Conservation (phyloP, 1,139 yeast genomes). For the Magnusiomyces paraingens region DNA sequence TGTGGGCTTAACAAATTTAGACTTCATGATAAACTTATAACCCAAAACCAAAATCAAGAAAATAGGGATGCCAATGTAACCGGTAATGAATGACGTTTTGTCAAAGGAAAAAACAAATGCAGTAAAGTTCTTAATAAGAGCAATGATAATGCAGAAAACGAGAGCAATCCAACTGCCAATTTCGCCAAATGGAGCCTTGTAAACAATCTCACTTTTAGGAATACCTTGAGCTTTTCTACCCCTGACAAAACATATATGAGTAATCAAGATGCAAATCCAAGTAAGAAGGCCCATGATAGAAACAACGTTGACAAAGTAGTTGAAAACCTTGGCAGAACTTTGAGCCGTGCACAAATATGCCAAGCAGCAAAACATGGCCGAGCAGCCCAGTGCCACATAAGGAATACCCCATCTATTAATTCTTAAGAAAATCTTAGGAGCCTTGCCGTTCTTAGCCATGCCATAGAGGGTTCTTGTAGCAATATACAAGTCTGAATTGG, state of each 20-base stretch:
- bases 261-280: slow-evolving; percentile 58
- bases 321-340: slow-evolving; percentile 49
- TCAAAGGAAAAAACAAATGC: slow-evolving; percentile 54
- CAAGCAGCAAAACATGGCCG: slow-evolving; percentile 46
- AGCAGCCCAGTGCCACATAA: slow-evolving; percentile 40
- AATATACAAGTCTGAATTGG: slow-evolving; percentile 66
- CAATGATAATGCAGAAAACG: slow-evolving; percentile 47
- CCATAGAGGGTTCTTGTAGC: slow-evolving; percentile 65
- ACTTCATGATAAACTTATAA: slow-evolving; percentile 50
- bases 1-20: slow-evolving; percentile 45
- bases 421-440: slow-evolving; percentile 52
- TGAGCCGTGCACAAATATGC: slow-evolving; percentile 58
- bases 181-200: slow-evolving; percentile 46
- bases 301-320: slow-evolving; percentile 63
- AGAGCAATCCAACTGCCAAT: slow-evolving; percentile 50
- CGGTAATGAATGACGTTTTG: slow-evolving; percentile 63
- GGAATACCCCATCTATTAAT: slow-evolving; percentile 68
- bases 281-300: slow-evolving; percentile 65
- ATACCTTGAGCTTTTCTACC: slow-evolving; percentile 65
- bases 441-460: slow-evolving; percentile 54
- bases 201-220: slow-evolving; percentile 44
- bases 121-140: slow-evolving; percentile 68
- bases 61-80: slow-evolving; percentile 71
- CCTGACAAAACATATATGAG: slow-evolving; percentile 56
- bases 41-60: slow-evolving; percentile 50